Conservation (phyloP, 176 grass and related monocot species). For the Zoysia pacifica region DNA sequence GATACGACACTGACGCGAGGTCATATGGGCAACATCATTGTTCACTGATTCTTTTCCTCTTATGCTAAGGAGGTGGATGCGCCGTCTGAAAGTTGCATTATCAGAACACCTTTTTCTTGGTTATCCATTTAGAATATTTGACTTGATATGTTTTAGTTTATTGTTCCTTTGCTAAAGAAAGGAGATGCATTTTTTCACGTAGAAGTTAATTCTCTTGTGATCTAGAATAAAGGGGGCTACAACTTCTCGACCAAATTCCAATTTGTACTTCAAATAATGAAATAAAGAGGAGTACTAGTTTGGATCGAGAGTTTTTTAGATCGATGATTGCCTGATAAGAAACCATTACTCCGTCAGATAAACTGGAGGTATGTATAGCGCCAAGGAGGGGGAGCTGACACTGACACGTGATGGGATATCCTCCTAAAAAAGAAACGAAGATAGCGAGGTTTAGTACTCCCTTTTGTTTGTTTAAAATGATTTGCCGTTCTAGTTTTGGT, state of each 20-base stretch:
- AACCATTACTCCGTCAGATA: background rate
- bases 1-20: too few species aligned
- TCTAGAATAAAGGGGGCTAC: background rate
- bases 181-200: background rate
- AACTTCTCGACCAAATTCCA: background rate
- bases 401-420: too few species aligned
- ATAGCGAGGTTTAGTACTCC: too few species aligned
- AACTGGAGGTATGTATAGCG: too few species aligned
- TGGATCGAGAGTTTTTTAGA: too few species aligned
- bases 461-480: too few species aligned
- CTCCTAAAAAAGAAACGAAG: too few species aligned
- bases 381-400: too few species aligned
- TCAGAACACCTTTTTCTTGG: background rate
- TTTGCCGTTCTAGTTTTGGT: too few species aligned
- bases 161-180: background rate
- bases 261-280: background rate
- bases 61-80: background rate
- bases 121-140: background rate
- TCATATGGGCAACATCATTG: background rate
- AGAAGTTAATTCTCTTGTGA: too few species aligned
- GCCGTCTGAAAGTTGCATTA: background rate
- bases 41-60: slow-evolving; percentile 4
- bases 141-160: background rate
- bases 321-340: background rate
- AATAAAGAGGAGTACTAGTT: background rate